Percentiles rank a stretch among this genome's conserved stretches.
phyloP scores from a whole-genome alignment of 2,329 filamentous ascomycete species.

The Ophiobolus disseminans region DNA sequence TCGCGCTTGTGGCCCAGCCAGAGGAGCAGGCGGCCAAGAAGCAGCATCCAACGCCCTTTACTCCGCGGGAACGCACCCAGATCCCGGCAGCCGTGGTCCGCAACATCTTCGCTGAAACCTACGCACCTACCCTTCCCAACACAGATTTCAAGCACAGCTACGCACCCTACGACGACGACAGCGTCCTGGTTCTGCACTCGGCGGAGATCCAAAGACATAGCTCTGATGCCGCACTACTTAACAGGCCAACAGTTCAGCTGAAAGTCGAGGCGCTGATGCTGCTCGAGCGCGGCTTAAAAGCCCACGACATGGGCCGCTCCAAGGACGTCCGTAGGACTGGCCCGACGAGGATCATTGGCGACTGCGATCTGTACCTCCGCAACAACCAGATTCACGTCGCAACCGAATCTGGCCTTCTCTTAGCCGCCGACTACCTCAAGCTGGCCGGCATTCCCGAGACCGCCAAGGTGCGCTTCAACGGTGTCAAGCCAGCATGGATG shows the following conservation, averaged over 20 bases:
- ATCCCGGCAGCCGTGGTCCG: no score
- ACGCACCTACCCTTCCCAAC: conserved; percentile 6
- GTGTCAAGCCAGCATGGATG: conserved; percentile 22
- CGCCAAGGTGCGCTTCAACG: conserved; percentile 26
- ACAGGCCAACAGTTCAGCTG: conserved; percentile 7
- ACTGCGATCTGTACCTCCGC: conserved; percentile 26
- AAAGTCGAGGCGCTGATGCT: conserved; percentile 9
- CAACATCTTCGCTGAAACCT: neutral
- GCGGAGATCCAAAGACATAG: conserved; percentile 7
- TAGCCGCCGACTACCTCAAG: conserved; percentile 20
- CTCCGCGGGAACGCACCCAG: no score
- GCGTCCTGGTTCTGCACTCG: conserved; percentile 23
- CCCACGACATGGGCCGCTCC: conserved; percentile 15
- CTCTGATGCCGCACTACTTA: neutral
- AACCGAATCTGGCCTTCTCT: conserved; percentile 22
- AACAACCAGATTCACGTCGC: conserved; percentile 21
- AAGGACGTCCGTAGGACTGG: neutral
- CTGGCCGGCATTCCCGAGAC: conserved; percentile 20
- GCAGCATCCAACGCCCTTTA: no score
- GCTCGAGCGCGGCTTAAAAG: conserved; percentile 7
- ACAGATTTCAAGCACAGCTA: conserved; percentile 4
- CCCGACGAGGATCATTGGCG: conserved; percentile 10
- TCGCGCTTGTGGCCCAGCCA: no score
- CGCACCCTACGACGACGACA: conserved; percentile 14
- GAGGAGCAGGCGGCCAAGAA: no score